These are phyloP conservation scores for Penicillium polonicum DNA, from an alignment of 2,329 filamentous ascomycete species.

Conservation along the genomic window DNA sequence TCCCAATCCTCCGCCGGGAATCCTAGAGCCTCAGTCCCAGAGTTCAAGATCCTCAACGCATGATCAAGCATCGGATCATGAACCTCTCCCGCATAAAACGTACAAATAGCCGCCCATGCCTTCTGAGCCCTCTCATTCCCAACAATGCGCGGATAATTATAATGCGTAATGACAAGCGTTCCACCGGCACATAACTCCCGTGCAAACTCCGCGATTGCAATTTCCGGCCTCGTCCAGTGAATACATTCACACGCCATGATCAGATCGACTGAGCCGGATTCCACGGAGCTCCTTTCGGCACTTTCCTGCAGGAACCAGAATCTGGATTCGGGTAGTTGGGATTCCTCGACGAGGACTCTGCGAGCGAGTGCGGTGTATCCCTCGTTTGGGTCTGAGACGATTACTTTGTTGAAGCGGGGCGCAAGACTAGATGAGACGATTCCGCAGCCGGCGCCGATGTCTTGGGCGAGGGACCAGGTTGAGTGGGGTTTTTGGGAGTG, in stretches of 20 bases:
- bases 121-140: conserved; percentile 3
- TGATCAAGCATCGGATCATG: conserved; percentile 5
- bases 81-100: not conserved
- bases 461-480: conserved; percentile 1
- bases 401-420: conserved; percentile 1
- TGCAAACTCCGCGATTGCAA: conserved; percentile 3
- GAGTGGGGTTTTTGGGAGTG: not conserved
- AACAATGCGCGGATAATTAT: conserved; percentile 6
- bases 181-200: not conserved
- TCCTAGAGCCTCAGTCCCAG: not conserved
- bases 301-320: conserved; percentile 4
- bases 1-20: conserved; percentile 2
- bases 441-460: conserved; percentile 8
- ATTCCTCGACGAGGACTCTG: conserved; percentile 1
- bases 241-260: conserved; percentile 8
- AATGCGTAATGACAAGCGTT: conserved; percentile 3
- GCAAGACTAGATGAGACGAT: conserved; percentile 2
- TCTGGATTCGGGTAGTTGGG: not conserved
- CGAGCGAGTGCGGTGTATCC: conserved; percentile 4
- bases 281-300: conserved; percentile 1
- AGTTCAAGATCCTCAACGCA: conserved; percentile 5
- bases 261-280: not conserved
- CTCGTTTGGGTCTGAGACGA: conserved; percentile 6
- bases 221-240: conserved; percentile 3
- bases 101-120: conserved; percentile 1